Conservation (phyloP, 305 asterid genomes). For the Fraxinus nigra region DNA sequence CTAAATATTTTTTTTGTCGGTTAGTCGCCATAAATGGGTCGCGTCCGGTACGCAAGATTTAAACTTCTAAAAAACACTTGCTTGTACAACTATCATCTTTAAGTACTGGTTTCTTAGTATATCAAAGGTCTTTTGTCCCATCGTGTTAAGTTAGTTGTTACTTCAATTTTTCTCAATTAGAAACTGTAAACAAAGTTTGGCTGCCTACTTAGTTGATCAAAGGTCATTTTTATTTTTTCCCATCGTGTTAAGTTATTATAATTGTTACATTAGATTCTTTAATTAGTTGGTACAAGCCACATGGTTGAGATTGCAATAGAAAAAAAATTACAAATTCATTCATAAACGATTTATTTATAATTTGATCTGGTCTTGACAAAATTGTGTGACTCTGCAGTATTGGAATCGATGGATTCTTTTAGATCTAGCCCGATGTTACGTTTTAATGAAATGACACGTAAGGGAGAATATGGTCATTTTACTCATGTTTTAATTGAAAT, state of each 20-base stretch:
- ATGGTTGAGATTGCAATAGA: background rate
- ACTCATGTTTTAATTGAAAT: background rate
- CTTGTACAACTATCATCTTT: background rate
- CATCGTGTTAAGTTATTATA: background rate
- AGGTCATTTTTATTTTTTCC: background rate
- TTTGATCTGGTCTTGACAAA: too few relatives aligned
- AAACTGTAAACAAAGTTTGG: background rate
- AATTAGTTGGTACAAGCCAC: background rate
- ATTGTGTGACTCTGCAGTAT: background rate
- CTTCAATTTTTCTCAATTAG: background rate
- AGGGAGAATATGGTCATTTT: background rate
- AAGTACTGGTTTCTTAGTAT: background rate
- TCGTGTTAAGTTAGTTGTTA: background rate
- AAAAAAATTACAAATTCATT: too few relatives aligned
- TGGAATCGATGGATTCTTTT: background rate
- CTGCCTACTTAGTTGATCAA: background rate
- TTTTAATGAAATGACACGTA: background rate
- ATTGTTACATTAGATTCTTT: background rate
- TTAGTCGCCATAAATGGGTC: background rate
- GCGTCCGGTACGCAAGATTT: background rate
- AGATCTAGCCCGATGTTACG: background rate
- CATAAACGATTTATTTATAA: background rate
- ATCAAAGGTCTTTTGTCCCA: background rate
- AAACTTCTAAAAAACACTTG: background rate
- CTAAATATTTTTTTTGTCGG: background rate